Base-by-base conservation (phyloP, 805 yeast species). In the Ogataea neopini region DNA sequence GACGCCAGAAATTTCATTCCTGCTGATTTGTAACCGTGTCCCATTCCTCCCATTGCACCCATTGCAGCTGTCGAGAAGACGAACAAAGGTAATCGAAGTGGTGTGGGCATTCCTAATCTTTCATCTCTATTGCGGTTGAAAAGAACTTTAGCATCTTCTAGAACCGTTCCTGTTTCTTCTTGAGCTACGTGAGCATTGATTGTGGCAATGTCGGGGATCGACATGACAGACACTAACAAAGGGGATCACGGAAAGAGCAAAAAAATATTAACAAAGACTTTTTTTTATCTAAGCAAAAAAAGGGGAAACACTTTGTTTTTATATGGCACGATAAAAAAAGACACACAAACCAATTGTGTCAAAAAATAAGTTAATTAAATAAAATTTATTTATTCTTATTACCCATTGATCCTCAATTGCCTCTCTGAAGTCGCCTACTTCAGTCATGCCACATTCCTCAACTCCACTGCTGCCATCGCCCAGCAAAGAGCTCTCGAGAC, bases 1-100 rank as follows among this genome's bases (percentile, higher is more conserved):
- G 86, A 88, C 2, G 91, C 89, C 40, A 88, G 70, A 56, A 77
- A 88, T 36, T 80, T 73, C 36, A 82, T 66, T 1, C 86, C 77
- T 0, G 87, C 70, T 2, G 62, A 52, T 44, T 73, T 73, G 57
- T 79, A 79, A 3, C 92, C 92, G 13, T 72, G 67, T 45, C 77
- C 74, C 58, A 83, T 73, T 7, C 95, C 95, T 2, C 75, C 68
- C 28, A 75, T 50, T 1, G 72, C 74, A 0, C 83, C 84, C 3
- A 76, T 61, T 0, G 70, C 36, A 3, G 75, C 73, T 0, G 74
- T 64, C 3, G 73, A 62, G 0, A 64, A 40, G 6, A 74, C 67
- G 22, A 79, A 63, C 3, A 74, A 58, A 9, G 74, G 61, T 3
- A 82, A 50, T 28, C 88, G 59, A 18, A 75, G 71, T 9, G 52